A percentile compares a stretch with the other conserved stretches of the same genome.
phyloP scores from a whole-genome alignment of 305 asterid species.

The Fraxinus albicans region DNA sequence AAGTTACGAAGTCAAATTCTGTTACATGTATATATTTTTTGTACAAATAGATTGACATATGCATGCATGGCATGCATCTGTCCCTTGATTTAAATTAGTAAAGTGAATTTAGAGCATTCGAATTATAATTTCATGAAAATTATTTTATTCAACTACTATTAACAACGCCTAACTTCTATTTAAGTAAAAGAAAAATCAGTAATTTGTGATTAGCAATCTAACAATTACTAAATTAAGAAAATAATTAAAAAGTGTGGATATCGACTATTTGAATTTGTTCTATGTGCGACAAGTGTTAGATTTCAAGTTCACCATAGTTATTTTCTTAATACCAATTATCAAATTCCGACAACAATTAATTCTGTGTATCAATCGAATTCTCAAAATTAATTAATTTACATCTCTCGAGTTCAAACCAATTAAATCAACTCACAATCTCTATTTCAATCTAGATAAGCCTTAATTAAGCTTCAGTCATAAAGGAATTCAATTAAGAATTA shows the following conservation, averaged over 20 bases:
- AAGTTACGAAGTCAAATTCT: not conserved
- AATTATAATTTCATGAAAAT: no score
- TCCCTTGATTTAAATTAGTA: no score
- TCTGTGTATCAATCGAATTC: no score
- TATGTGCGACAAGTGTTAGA: not conserved
- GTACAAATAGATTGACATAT: no score
- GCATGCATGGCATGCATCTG: no score
- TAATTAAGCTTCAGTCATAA: no score
- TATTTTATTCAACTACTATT: no score
- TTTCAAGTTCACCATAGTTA: not conserved
- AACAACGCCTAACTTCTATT: not conserved
- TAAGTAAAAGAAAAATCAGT: not conserved
- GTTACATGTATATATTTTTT: no score
- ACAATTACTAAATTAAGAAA: not conserved
- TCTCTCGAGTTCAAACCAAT: not conserved
- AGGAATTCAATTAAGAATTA: not conserved
- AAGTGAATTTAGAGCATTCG: not conserved
- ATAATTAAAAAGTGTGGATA: no score
- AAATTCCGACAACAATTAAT: no score
- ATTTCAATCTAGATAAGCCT: not conserved
- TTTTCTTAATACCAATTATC: not conserved
- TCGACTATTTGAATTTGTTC: no score
- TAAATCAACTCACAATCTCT: not conserved
- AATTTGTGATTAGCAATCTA: not conserved
- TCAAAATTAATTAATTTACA: not conserved